phyloP scores from a whole-genome alignment of 2,329 filamentous ascomycete species.

The Penicillium palitans region DNA sequence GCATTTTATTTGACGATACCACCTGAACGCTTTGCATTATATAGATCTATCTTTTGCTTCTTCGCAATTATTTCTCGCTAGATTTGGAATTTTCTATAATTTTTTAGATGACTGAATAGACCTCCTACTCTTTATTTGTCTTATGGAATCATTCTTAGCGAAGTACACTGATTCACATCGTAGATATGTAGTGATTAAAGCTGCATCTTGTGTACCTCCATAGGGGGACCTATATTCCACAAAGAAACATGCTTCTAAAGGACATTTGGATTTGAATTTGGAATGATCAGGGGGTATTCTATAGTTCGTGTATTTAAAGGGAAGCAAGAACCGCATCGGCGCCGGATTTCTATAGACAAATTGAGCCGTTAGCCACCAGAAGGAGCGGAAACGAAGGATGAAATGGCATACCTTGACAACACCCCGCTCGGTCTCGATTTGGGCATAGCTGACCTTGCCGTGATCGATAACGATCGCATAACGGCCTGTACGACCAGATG shows the following conservation, averaged over 20 bases:
- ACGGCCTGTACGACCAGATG: constrained; percentile 65
- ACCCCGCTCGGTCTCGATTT: constrained; percentile 60
- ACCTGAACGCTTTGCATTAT: background rate
- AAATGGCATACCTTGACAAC: constrained; percentile 32
- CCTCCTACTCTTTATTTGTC: background rate
- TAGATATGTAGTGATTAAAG: background rate
- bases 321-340: constrained; percentile 38
- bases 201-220: background rate
- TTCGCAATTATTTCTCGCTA: background rate
- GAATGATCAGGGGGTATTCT: background rate
- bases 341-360: constrained; percentile 30
- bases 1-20: constrained; percentile 3
- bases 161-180: background rate
- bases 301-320: constrained; percentile 19
- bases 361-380: background rate
- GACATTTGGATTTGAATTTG: background rate
- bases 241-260: background rate
- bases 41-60: background rate
- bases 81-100: background rate
- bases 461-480: constrained; percentile 80
- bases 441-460: constrained; percentile 77
- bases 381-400: rapidly evolving
- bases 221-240: background rate
- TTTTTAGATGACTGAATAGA: background rate
- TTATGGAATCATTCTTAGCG: background rate